Conservation (phyloP, 176 grass and related monocot species). For the Stipa capillata region DNA sequence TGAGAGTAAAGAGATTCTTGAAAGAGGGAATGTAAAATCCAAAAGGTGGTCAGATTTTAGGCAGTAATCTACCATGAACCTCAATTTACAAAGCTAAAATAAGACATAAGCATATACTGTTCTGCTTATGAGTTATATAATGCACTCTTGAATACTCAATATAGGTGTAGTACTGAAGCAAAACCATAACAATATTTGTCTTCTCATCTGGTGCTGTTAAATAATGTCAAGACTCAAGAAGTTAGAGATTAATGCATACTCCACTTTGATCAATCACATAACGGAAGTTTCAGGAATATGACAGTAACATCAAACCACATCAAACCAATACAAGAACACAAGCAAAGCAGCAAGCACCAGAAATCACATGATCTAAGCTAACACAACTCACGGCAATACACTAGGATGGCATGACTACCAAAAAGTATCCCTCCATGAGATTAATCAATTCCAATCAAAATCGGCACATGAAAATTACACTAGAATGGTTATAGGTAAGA, state of each 20-base stretch:
- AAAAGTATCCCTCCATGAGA: slow-evolving; percentile 23
- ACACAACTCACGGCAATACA: slow-evolving; percentile 5
- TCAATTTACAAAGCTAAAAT: slow-evolving; percentile 4
- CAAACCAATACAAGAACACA: background rate
- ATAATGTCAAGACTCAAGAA: background rate
- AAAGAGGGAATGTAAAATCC: slow-evolving; percentile 35
- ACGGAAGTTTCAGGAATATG: background rate
- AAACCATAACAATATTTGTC: background rate
- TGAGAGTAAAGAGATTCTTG: slow-evolving; percentile 3
- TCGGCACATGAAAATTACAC: slow-evolving; percentile 29
- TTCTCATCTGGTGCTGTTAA: background rate
- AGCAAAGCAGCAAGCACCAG: background rate
- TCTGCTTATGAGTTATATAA: slow-evolving; percentile 3
- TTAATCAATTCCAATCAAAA: slow-evolving; percentile 23
- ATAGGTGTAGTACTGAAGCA: background rate
- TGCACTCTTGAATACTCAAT: background rate
- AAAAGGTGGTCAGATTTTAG: slow-evolving; percentile 25
- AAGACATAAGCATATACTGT: background rate
- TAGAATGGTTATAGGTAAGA: slow-evolving; percentile 34
- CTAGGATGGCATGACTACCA: background rate
- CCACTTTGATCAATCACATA: background rate
- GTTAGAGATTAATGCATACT: background rate
- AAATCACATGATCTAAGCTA: slow-evolving; percentile 29
- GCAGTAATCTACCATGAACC: background rate
- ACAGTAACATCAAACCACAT: background rate